These are phyloP conservation scores for Toxicodendron radicans DNA, from an alignment of 345 rosid species.

Conservation along the genomic window DNA sequence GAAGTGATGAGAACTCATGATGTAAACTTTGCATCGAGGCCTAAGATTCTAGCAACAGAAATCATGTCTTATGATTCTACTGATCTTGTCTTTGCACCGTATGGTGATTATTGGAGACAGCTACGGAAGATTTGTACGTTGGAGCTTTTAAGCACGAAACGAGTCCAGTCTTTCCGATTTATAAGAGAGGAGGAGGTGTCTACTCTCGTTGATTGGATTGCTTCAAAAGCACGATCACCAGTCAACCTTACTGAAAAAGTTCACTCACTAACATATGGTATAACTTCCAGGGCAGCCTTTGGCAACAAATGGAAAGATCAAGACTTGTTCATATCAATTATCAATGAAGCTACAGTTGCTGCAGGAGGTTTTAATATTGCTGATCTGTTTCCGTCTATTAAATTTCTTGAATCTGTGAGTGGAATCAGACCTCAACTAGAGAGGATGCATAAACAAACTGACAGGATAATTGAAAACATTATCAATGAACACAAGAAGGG, in stretches of 20 bases:
- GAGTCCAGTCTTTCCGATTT: slow-evolving; percentile 14
- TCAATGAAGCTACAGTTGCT: no score
- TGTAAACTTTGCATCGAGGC: slow-evolving; percentile 30
- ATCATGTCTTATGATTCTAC: not conserved
- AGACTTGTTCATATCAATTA: no score
- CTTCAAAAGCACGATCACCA: not conserved
- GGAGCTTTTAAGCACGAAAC: slow-evolving; percentile 2
- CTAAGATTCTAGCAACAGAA: not conserved
- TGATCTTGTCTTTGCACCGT: slow-evolving; percentile 14
- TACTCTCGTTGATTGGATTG: not conserved
- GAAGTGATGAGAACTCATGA: slow-evolving; percentile 36
- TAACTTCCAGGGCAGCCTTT: slow-evolving; percentile 11
- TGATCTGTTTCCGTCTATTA: no score
- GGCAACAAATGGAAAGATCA: no score
- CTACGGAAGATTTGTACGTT: not conserved
- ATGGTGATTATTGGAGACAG: slow-evolving; percentile 22
- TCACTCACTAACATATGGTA: not conserved
- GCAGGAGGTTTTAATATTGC: no score
- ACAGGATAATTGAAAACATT: no score
- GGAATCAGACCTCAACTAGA: no score
- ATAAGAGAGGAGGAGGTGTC: slow-evolving; percentile 23
- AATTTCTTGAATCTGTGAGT: no score
- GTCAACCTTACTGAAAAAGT: slow-evolving; percentile 9
- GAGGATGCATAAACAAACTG: no score
- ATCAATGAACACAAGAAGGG: no score